Base-by-base conservation (phyloP, 176 grass and related monocot genomes). In the Tillandsia leiboldiana region DNA sequence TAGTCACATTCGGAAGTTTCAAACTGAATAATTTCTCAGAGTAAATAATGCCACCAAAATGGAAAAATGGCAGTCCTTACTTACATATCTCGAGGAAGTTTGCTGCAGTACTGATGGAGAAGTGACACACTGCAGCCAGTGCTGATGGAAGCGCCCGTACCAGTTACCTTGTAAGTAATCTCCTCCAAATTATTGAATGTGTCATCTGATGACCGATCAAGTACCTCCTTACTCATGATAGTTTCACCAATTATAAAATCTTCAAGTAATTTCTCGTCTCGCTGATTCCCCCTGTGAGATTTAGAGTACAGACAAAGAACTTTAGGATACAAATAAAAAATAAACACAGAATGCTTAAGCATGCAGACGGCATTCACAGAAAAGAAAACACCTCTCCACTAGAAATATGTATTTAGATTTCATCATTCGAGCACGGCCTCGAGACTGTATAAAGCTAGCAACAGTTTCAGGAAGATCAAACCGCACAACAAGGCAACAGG, bases 381-480 rank as follows among this genome's bases (percentile, higher is more conserved):
- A 73, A 72, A 26, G 2, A 69, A 15, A 56, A 10, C 68, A 96
- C 92, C 89, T 96, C 76, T 96, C 92, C 53, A 92, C 61, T 28
- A 96, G 88, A 84, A 96, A 86, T 49, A 92, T 23, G 52, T 85
- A 92, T 85, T 89, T 82, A 58, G 92, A 96, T 82, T 75, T 81
- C 72, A 62, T 83, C 92, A 96, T 92, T 28, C 92, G 78, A 33
- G 92, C 92, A 63, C 92, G 88, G 17, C 92, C 92, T 76, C 88
- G 84, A 59, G 92, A 96, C 81, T 96, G 88, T 75, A 96, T 92
- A 80, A 83, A 89, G 71, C 92, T 96, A 50, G 84, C 68, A 68
- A 96, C 86, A 66, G 92, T 92, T 89, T 96, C 83, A 53, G 92
- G 92, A 76, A 92, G 87, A 84, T 96, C 92, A 69, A 96, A 96